Evolutionary conservation across 2,329 filamentous ascomycete species (phyloP).

Genomic region (Aureobasidium mangrovei): DNA sequence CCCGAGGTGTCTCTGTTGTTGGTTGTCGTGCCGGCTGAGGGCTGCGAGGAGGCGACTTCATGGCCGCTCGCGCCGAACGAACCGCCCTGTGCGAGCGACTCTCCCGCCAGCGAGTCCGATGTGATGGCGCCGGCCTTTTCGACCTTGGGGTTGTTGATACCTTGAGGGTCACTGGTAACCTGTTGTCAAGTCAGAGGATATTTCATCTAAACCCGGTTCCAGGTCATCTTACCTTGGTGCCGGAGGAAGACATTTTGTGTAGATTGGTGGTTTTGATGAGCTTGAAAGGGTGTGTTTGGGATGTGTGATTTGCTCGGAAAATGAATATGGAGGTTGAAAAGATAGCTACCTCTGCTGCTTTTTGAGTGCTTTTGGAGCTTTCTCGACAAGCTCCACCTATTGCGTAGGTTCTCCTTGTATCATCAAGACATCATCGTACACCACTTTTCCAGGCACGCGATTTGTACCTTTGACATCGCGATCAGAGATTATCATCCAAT

Average conservation of each 20-base stretch:
- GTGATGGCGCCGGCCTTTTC: slow-evolving; percentile 58
- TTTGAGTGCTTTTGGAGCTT: background rate
- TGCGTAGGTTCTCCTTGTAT: background rate
- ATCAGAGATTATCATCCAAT: too few relatives aligned
- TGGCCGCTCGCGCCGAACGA: slow-evolving; percentile 52
- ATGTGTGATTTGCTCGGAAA: background rate
- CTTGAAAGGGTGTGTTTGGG: background rate
- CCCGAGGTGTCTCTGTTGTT: slow-evolving; percentile 48
- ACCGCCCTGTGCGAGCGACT: slow-evolving; percentile 55
- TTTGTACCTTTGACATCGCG: too few relatives aligned
- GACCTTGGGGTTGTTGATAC: slow-evolving; percentile 42
- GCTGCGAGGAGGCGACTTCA: slow-evolving; percentile 41
- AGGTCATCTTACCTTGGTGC: slow-evolving; percentile 8
- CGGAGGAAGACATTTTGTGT: slow-evolving; percentile 8
- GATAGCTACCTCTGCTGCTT: slow-evolving; percentile 5
- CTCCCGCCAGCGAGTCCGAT: slow-evolving; percentile 65
- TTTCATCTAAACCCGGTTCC: background rate
- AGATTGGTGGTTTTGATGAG: background rate
- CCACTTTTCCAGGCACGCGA: background rate
- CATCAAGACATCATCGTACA: background rate
- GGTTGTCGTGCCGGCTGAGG: slow-evolving; percentile 45
- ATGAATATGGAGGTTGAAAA: background rate
- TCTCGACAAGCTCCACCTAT: background rate
- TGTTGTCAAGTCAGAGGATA: slow-evolving; percentile 17
- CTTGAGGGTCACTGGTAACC: slow-evolving; percentile 41